Conservation (phyloP, 805 yeast species). For the Yamadazyma phyllophila region DNA sequence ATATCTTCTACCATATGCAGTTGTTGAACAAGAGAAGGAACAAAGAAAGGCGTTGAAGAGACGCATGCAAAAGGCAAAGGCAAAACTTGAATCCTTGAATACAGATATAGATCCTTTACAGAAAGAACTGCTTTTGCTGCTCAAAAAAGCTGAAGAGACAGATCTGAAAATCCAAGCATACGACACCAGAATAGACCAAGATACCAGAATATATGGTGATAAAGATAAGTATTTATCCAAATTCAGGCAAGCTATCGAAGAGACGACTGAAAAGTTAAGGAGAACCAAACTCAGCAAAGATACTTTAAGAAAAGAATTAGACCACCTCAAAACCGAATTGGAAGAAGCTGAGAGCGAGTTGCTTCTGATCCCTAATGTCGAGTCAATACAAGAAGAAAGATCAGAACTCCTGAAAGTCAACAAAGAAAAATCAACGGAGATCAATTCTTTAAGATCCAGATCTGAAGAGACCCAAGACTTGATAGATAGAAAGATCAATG, state of each 20-base stretch:
- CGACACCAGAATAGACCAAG: background rate
- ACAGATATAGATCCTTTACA: slow-evolving; percentile 23
- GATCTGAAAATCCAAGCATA: background rate
- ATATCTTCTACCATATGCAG: slow-evolving; percentile 42
- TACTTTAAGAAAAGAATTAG: slow-evolving; percentile 4
- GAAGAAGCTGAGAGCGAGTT: slow-evolving; percentile 13
- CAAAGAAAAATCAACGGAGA: slow-evolving; percentile 12
- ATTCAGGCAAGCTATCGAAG: background rate
- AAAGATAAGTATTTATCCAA: background rate
- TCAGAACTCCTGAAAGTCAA: slow-evolving; percentile 13
- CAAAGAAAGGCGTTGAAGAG: slow-evolving; percentile 30
- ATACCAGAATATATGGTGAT: background rate
- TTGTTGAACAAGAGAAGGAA: slow-evolving; percentile 35
- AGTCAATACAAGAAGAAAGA: slow-evolving; percentile 6
- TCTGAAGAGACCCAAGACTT: slow-evolving; percentile 21
- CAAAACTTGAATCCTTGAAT: slow-evolving; percentile 25
- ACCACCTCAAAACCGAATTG: slow-evolving; percentile 14
- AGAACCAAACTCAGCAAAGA: slow-evolving; percentile 9
- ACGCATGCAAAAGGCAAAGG: slow-evolving; percentile 35
- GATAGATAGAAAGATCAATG: slow-evolving; percentile 11
- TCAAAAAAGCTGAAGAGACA: background rate
- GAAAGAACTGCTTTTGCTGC: background rate
- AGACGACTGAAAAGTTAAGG: slow-evolving; percentile 2
- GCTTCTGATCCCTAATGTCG: slow-evolving; percentile 14
- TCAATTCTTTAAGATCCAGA: slow-evolving; percentile 17